Evolutionary conservation across 257 asterid genomes (phyloP), one percentile per base, ranked within the genome.

Genomic region (Przewalskia tangutica): DNA sequence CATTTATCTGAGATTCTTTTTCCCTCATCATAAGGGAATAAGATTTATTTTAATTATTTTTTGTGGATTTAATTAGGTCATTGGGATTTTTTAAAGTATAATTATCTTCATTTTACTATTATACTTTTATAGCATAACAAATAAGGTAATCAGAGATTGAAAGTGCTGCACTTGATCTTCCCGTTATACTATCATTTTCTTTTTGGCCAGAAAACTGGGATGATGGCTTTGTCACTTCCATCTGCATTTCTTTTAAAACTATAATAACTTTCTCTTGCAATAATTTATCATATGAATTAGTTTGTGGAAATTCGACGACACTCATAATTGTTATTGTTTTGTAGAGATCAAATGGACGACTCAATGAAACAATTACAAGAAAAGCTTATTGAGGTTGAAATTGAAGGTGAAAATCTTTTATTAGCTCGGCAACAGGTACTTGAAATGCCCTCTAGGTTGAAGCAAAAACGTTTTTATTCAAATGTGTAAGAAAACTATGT

Each of bases 391-490:
- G 95, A 91, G 81, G 87, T 93, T 85, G 99, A 96, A 87, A 78
- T 88, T 34, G 97, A 94, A 87, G 97, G 97, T 27, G 98, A 95
- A 82, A 83, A 89, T 34, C 90, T 95, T 70, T 82, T 91, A 60
- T 65, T 92, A 85, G 97, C 95, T 23, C 92, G 97, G 38, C 98
- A 92, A 42, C 95, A 92, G 95, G 98, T 95, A 85, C 84, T 73
- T 73, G 44, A 81, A 64, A 40, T 40, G 18, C 55, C 67, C 23
- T 32, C 62, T 12, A 20, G 20, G 32, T 23, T 64, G 48, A 38
- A 23, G 38, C 34, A 6, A 7, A 44, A 13, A 5, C 0, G 34
- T 18, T 80, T 55, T 58, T 32, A 60, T 44, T 81, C 48, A 51
- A 51, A 44, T 80, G 64, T 64, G 6, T 32, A 27, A 50, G 32